These are phyloP conservation scores for Pseudogymnoascus sp. DNA, from an alignment of 2,329 filamentous ascomycete species.

Conservation along the genomic window DNA sequence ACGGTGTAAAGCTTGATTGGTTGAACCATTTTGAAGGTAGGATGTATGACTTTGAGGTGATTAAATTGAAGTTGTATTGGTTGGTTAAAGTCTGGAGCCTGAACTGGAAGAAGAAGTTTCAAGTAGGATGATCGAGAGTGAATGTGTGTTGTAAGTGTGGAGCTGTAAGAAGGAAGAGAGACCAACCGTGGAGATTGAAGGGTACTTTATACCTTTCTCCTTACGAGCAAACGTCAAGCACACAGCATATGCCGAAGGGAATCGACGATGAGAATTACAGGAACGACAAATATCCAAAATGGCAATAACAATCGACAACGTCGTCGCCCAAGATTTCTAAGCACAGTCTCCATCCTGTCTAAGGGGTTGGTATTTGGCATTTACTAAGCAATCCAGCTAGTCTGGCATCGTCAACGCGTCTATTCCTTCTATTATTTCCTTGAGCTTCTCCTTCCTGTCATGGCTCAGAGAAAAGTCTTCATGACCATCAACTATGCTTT, in stretches of 20 bases:
- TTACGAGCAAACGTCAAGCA: neutral
- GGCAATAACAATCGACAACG: neutral
- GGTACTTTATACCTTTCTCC: neutral
- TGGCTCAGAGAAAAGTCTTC: conserved; percentile 14
- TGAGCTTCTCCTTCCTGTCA: conserved; percentile 11
- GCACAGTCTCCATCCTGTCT: neutral
- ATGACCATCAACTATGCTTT: conserved; percentile 15
- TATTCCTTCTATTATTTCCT: neutral
- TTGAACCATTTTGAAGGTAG: conserved; percentile 4
- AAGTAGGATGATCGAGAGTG: neutral
- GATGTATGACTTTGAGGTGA: neutral
- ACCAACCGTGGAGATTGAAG: neutral
- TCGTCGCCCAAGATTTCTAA: conserved; percentile 1
- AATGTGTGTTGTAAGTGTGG: neutral
- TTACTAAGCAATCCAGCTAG: neutral
- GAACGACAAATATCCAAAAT: neutral
- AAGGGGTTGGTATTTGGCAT: neutral
- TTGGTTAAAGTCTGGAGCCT: neutral
- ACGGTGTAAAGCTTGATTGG: conserved; percentile 7
- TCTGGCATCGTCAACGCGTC: neutral
- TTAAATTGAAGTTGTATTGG: neutral
- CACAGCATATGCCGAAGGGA: neutral
- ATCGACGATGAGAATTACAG: neutral
- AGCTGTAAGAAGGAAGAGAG: neutral
- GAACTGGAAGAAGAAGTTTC: neutral